These are phyloP conservation scores for Backusella parvicylindrica DNA, from an alignment of 192 early-diverging fungal genomes.

Conservation along the genomic window DNA sequence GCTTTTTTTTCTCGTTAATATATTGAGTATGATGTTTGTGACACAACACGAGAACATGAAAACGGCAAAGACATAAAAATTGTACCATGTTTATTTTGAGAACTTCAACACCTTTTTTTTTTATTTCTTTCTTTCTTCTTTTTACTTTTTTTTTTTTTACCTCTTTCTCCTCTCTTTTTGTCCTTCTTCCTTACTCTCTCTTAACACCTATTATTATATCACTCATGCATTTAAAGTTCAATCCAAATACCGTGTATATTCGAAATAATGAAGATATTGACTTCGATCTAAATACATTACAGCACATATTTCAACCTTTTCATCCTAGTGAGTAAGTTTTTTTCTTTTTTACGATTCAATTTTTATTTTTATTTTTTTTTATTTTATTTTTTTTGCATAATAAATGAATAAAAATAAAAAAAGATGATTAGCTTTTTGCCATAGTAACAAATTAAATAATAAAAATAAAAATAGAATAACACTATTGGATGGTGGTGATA, in stretches of 20 bases:
- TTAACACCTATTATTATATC: neutral
- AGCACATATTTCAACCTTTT: neutral
- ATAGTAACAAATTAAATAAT: neutral
- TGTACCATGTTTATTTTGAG: conserved; percentile 1
- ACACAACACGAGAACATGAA: conserved; percentile 2
- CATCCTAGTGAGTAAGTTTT: conserved; percentile 3
- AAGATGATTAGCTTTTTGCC: neutral
- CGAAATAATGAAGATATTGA: neutral
- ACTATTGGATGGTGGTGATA: neutral
- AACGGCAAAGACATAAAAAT: neutral
- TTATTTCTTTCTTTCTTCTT: neutral
- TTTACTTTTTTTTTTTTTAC: conserved; percentile 1
- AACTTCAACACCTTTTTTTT: neutral
- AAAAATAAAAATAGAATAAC: neutral
- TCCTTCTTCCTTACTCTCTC: neutral
- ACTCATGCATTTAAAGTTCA: neutral
- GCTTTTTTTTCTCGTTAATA: neutral
- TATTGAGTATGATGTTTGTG: neutral
- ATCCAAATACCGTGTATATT: neutral
- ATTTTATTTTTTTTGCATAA: neutral
- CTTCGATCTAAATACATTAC: neutral
- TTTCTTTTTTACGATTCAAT: neutral
- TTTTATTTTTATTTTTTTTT: neutral
- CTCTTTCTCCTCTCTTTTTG: neutral
- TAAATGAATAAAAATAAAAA: no score